Conservation (phyloP, 306 rosid genomes). For the Lupinus albus region DNA sequence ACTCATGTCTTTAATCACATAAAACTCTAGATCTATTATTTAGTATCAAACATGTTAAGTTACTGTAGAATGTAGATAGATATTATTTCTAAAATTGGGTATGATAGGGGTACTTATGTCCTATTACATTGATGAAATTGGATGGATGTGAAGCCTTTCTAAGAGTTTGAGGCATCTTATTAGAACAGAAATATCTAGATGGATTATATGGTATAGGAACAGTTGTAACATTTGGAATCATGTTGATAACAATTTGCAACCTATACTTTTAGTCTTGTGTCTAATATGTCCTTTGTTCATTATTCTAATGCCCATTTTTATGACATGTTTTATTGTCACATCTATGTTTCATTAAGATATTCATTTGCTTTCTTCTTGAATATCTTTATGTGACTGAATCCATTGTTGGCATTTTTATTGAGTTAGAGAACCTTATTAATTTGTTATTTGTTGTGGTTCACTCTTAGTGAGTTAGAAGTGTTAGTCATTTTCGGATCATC, state of each 20-base stretch:
- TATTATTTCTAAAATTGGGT: neutral
- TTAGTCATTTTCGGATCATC: constrained; percentile 29
- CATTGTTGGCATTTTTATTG: neutral
- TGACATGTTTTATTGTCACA: neutral
- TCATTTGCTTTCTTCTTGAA: neutral
- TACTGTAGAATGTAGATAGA: neutral
- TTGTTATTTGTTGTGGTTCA: too few relatives aligned
- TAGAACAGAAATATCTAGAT: constrained; percentile 8
- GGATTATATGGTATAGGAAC: constrained; percentile 8
- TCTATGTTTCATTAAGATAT: neutral
- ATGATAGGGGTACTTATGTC: neutral
- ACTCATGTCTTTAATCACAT: neutral
- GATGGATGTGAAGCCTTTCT: neutral
- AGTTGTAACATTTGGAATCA: constrained; percentile 3
- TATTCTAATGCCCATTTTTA: neutral
- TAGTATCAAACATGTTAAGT: neutral
- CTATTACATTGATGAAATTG: neutral
- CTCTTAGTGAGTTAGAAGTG: neutral
- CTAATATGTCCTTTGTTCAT: constrained; percentile 17
- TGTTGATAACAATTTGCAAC: constrained; percentile 2
- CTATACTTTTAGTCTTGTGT: neutral
- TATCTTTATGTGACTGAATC: constrained; percentile 1
- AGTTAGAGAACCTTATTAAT: neutral
- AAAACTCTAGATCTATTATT: neutral
- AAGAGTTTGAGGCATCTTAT: constrained; percentile 26